phyloP scores from a whole-genome alignment of 352 stramenopile genomes.

The Phytophthora pistaciae region DNA sequence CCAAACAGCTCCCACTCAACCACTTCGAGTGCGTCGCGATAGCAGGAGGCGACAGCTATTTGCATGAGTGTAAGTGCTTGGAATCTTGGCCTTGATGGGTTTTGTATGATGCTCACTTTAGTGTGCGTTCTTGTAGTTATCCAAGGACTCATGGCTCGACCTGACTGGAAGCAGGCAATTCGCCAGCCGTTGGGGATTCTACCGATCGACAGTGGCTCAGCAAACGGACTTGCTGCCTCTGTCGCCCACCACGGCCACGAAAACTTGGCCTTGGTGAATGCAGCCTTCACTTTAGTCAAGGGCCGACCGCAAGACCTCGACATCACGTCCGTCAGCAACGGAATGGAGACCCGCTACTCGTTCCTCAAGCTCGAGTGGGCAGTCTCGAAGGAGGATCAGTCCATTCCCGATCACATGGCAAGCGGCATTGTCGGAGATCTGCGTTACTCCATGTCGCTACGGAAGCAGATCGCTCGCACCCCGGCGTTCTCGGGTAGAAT shows the following conservation, averaged over 20 bases:
- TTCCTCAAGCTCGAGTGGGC: constrained; percentile 82
- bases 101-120: constrained; percentile 4
- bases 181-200: constrained; percentile 57
- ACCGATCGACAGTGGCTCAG: constrained; percentile 38
- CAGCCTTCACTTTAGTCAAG: constrained; percentile 62
- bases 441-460: constrained; percentile 57
- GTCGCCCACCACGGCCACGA: constrained; percentile 50
- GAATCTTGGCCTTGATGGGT: no score
- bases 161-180: constrained; percentile 70
- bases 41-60: constrained; percentile 61
- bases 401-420: constrained; percentile 55
- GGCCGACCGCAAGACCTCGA: constrained; percentile 61
- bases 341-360: constrained; percentile 52
- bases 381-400: constrained; percentile 58
- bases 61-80: constrained; percentile 50
- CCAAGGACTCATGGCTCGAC: constrained; percentile 67
- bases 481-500: constrained; percentile 46
- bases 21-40: constrained; percentile 65
- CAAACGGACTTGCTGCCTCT: constrained; percentile 65
- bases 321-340: constrained; percentile 56
- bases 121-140: constrained; percentile 46
- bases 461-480: constrained; percentile 47
- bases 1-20: constrained; percentile 48
- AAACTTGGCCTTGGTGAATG: constrained; percentile 36
- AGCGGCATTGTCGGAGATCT: constrained; percentile 55